Conservation (phyloP, 164 flowering plant species). For the grape (Vitis vinifera) region ASM3070453v1 NC_081806.1:20408501-20409000, state of each 20-base stretch:
- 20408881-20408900: constrained; percentile 99
- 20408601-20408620: neutral
- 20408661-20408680: constrained; percentile 3
- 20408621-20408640: neutral
- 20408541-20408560: constrained; percentile 94
- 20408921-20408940: too few species aligned
- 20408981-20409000: neutral
- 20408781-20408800: constrained; percentile 99
- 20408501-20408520: constrained; percentile 93
- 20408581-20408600: constrained; percentile 21
- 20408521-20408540: constrained; percentile 97
- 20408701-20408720: constrained; percentile 97
- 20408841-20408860: constrained; percentile 95
- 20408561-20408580: constrained; percentile 99
- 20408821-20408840: constrained; percentile 97
- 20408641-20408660: neutral
- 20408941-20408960: constrained; percentile 4
- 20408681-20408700: constrained; percentile 95
- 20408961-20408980: neutral
- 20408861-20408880: constrained; percentile 91
- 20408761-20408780: constrained; percentile 97
- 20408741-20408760: constrained; percentile 98
- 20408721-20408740: constrained; percentile 97
- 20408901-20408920: constrained; percentile 16
- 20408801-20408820: constrained; percentile 98